These are phyloP conservation scores for Dendrobium chrysotoxum DNA, from an alignment of 106 monocot species.

Conservation along the genomic window DNA sequence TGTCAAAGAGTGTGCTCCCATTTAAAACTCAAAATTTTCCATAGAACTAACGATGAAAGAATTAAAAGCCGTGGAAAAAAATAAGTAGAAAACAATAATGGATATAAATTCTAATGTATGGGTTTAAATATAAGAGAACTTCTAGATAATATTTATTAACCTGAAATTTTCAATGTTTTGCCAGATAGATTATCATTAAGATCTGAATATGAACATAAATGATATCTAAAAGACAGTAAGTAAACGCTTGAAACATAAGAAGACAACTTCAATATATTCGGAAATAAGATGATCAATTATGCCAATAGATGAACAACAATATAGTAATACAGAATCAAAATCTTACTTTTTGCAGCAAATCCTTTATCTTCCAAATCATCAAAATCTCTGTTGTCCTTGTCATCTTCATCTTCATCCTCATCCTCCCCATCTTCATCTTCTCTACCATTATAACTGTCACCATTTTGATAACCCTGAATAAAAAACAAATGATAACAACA, in stretches of 20 bases:
- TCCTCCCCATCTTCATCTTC: conserved; percentile 1
- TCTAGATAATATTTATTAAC: neutral
- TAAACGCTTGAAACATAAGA: too few relatives aligned
- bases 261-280: neutral
- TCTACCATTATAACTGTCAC: conserved; percentile 19
- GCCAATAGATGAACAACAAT: neutral
- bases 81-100: neutral
- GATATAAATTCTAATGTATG: neutral
- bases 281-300: neutral
- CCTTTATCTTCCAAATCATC: conserved; percentile 18
- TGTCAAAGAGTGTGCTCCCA: neutral
- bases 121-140: neutral
- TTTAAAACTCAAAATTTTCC: neutral
- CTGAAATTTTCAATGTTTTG: neutral
- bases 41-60: neutral
- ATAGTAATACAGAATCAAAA: neutral
- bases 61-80: neutral
- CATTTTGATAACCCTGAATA: conserved; percentile 24
- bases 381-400: conserved; percentile 21
- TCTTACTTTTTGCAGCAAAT: conserved; percentile 59
- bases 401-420: conserved; percentile 14
- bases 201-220: neutral
- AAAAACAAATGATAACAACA: neutral
- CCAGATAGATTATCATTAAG: neutral
- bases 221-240: neutral